Percentiles rank a stretch among this genome's conserved stretches.
phyloP scores from a whole-genome alignment of 345 rosid species.

The Citrus reticulata region DNA sequence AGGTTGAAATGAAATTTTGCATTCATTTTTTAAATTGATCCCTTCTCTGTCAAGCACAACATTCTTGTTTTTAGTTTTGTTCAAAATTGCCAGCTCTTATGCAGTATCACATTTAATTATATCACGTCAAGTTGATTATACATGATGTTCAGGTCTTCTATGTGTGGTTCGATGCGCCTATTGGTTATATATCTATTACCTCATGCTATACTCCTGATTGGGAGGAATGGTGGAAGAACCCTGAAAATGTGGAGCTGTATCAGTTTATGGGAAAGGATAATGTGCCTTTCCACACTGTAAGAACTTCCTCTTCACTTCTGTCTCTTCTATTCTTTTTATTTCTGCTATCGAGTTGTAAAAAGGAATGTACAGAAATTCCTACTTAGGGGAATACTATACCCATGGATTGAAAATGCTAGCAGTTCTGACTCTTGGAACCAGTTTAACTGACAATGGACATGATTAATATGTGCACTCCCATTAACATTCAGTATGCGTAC shows the following conservation, averaged over 20 bases:
- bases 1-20: conserved; percentile 31
- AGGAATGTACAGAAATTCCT: neutral
- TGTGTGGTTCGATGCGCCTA: conserved; percentile 99
- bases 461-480: neutral
- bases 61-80: neutral
- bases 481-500: neutral
- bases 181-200: conserved; percentile 92
- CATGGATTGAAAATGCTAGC: neutral
- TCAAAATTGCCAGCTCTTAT: neutral
- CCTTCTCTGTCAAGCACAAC: neutral
- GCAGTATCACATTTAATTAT: neutral
- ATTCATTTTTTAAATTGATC: neutral
- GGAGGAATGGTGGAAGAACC: conserved; percentile 99
- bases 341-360: neutral
- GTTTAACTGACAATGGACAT: neutral
- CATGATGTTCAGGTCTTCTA: conserved; percentile 72
- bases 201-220: conserved; percentile 84
- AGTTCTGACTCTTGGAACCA: neutral
- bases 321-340: neutral
- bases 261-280: conserved; percentile 99
- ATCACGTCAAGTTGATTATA: neutral
- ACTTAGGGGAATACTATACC: neutral
- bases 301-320: conserved; percentile 18
- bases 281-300: conserved; percentile 94
- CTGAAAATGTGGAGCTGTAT: conserved; percentile 89